Percentiles rank a stretch among this genome's conserved stretches.
phyloP scores from a whole-genome alignment of 345 rosid genomes.

The Arabis alpina region DNA sequence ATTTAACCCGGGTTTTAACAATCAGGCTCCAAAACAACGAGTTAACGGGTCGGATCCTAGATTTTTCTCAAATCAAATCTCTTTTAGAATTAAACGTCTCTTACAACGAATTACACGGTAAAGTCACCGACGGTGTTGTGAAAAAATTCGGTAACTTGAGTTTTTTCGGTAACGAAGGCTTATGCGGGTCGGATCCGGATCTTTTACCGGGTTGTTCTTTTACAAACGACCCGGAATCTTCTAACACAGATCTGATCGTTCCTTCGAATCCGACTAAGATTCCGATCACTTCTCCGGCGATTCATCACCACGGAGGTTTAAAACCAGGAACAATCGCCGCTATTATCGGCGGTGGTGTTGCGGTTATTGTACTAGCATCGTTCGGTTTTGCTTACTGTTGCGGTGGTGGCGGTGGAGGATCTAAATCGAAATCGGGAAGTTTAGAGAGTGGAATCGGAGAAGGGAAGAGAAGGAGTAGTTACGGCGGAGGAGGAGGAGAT shows the following conservation, averaged over 20 bases:
- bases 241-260: conserved; percentile 53
- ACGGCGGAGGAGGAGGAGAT: conserved; percentile 55
- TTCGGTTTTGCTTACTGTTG: conserved; percentile 74
- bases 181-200: conserved; percentile 85
- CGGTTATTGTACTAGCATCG: conserved; percentile 55
- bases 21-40: conserved; percentile 83
- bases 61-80: conserved; percentile 56
- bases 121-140: conserved; percentile 56
- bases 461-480: conserved; percentile 49
- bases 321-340: conserved; percentile 67
- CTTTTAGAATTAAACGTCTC: conserved; percentile 69
- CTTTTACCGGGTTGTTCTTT: conserved; percentile 62
- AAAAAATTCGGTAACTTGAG: conserved; percentile 65
- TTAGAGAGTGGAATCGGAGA: conserved; percentile 54
- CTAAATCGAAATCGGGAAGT: conserved; percentile 58
- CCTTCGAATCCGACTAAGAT: conserved; percentile 85
- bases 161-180: conserved; percentile 75
- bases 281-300: too few species aligned
- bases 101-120: conserved; percentile 74
- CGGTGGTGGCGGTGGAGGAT: conserved; percentile 52
- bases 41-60: conserved; percentile 77
- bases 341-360: conserved; percentile 68
- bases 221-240: conserved; percentile 50
- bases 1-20: conserved; percentile 66
- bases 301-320: conserved; percentile 53